Evolutionary conservation across 2,329 filamentous ascomycete species (phyloP), one percentile per base, ranked within the genome.

Genomic region (Chaetomiaceae sp.): DNA sequence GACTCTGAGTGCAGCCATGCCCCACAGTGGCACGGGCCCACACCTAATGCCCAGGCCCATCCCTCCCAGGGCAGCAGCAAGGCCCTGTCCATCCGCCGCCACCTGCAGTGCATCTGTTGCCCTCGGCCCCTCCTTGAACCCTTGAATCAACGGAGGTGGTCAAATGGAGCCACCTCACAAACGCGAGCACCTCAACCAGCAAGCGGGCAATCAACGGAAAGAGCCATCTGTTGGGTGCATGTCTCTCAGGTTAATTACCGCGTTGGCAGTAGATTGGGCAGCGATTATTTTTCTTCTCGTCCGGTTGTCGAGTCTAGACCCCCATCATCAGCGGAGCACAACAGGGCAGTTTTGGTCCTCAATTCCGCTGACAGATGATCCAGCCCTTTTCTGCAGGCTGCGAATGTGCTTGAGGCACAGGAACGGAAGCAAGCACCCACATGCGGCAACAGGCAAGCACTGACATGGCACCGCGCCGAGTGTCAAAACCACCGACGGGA

Each of bases 151-250:
- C 6, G 6, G 25, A 27, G 6, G 6, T 27, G 19, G 37, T 53
- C 53, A 49, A 53, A 53, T 57, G 55, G 55, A 57, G 55, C 55
- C 55, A 57, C 53, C 50, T n/a, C n/a, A n/a, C n/a, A n/a, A n/a
- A n/a, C n/a, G n/a, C n/a, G n/a, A n/a, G n/a, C n/a, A n/a, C n/a
- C n/a, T n/a, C n/a, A n/a, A n/a, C n/a, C n/a, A n/a, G n/a, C n/a
- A n/a, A n/a, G n/a, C n/a, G n/a, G n/a, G n/a, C n/a, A n/a, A n/a
- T n/a, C n/a, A n/a, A n/a, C n/a, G n/a, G n/a, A n/a, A n/a, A n/a
- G n/a, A n/a, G n/a, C n/a, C n/a, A 27, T 27, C 25, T 27, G 6
- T 10, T 27, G 25, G 25, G 25, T 27, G 25, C 25, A n/a, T 27
- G 25, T 27, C 37, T 45, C 14, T 38, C 12, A 8, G 23, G n/a